These are phyloP conservation scores for Pelargonium nanum DNA, from an alignment of 345 rosid genomes.

Conservation along the genomic window DNA sequence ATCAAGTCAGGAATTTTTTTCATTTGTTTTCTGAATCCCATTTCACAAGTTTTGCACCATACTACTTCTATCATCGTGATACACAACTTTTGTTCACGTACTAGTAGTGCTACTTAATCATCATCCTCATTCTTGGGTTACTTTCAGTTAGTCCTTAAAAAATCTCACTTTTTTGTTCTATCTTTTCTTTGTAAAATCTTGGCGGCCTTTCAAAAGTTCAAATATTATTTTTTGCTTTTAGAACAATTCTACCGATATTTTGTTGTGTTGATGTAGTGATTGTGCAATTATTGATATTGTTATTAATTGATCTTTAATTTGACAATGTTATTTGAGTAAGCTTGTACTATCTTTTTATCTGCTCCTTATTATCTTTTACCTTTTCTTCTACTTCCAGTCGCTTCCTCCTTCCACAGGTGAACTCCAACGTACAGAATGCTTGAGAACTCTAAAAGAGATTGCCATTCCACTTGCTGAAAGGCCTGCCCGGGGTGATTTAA, in stretches of 20 bases:
- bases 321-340: background rate
- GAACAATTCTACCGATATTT: background rate
- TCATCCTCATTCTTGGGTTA: background rate
- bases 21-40: background rate
- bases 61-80: background rate
- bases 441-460: slow-evolving; percentile 80
- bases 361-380: slow-evolving; percentile 4
- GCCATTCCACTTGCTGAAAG: slow-evolving; percentile 92
- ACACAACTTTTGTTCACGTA: no score
- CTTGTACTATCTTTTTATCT: background rate
- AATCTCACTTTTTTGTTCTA: background rate
- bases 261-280: background rate
- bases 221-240: background rate
- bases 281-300: background rate
- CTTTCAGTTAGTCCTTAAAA: background rate
- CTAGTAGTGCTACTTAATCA: no score
- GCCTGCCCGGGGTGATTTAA: slow-evolving; percentile 93
- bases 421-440: slow-evolving; percentile 82
- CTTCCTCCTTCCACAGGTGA: slow-evolving; percentile 77
- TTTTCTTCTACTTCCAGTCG: slow-evolving; percentile 31
- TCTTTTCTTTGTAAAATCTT: background rate
- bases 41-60: background rate
- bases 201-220: background rate
- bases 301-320: no score
- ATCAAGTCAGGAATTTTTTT: background rate